Conservation (phyloP, 768 basidiomycete genomes). For the Cytidiella melzeri region DNA sequence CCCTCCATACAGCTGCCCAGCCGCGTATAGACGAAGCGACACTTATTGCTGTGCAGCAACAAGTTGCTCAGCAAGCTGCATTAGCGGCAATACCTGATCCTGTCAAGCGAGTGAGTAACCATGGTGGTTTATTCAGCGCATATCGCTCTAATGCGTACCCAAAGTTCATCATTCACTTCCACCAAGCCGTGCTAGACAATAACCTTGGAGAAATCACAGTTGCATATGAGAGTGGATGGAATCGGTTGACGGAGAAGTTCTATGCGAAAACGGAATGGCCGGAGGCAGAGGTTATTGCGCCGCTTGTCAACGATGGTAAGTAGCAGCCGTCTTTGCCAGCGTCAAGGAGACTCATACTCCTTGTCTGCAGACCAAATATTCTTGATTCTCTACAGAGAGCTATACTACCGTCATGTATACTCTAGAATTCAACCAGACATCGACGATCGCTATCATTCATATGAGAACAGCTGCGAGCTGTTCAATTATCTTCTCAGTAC, state of each 20-base stretch:
- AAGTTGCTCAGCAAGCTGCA: constrained; percentile 78
- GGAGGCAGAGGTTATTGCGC: constrained; percentile 92
- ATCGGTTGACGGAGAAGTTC: constrained; percentile 92
- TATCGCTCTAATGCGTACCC: constrained; percentile 2
- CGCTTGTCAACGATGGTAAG: constrained; percentile 88
- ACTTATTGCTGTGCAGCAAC: constrained; percentile 69
- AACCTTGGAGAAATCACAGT: constrained; percentile 87
- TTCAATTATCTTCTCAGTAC: constrained; percentile 95
- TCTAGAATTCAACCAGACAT: constrained; percentile 92
- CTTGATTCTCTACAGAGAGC: constrained; percentile 92
- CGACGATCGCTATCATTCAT: constrained; percentile 97
- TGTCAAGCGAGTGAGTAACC: constrained; percentile 69
- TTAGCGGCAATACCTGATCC: constrained; percentile 82
- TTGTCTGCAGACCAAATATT: constrained; percentile 80
- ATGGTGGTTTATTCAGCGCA: background rate
- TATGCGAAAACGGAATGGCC: constrained; percentile 96
- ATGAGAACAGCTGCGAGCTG: constrained; percentile 95
- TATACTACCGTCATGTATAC: constrained; percentile 94
- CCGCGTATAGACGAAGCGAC: constrained; percentile 69
- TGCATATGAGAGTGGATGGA: constrained; percentile 97
- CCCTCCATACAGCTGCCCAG: constrained; percentile 30
- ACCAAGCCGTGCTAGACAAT: constrained; percentile 87
- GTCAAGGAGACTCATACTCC: background rate
- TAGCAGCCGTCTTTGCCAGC: background rate
- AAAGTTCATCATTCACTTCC: constrained; percentile 93